Base-by-base conservation (phyloP, 768 basidiomycete species). In the Multifurca ochricompacta region DNA sequence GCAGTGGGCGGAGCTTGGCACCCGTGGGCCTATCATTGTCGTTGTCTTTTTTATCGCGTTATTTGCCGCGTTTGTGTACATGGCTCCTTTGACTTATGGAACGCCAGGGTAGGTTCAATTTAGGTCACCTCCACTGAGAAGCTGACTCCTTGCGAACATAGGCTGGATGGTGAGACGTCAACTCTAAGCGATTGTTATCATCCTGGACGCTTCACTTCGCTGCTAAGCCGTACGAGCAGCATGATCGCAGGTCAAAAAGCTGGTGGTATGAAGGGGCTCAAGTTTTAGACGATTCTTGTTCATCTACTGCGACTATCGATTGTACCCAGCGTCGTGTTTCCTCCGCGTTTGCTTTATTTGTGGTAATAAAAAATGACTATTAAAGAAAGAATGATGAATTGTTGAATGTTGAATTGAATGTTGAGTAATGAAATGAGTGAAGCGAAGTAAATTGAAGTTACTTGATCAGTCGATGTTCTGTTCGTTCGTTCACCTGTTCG, bases 121-220 rank as follows among this genome's bases (percentile, higher is more conserved):
- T 39, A 36, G 37, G 18, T 43, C 32, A 27, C 30, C 36, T 43
- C 56, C 44, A 42, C 23, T 28, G 59, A 53, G 45, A 48, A 42
- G 34, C 45, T 63, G 56, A 34, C 59, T 27, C 62, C 36, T 14
- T 47, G 18, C 23, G 14, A 32, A 45, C 47, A 27, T 63, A 95
- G 93, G 39, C 74, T 98, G 70, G 82, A 84, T 36, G 90, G 92
- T 18, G 84, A 90, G 27, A 72, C 82, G 64, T 99, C 60, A 91
- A 92, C 67, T 74, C 80, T 63, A 81, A 89, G 68, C 80, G 91
- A 55, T 68, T 98, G 34, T 71, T 97, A 52, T 81, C 83, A 25
- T 87, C 84, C 53, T 98, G 95, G 95, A 95, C 92, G 31, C 74
- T 98, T 66, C 93, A 97, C 73, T 92, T 91, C 64, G 87, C 87